Conservation (phyloP, 495 filamentous ascomycete species). For the Penicillium pancosmium region DNA sequence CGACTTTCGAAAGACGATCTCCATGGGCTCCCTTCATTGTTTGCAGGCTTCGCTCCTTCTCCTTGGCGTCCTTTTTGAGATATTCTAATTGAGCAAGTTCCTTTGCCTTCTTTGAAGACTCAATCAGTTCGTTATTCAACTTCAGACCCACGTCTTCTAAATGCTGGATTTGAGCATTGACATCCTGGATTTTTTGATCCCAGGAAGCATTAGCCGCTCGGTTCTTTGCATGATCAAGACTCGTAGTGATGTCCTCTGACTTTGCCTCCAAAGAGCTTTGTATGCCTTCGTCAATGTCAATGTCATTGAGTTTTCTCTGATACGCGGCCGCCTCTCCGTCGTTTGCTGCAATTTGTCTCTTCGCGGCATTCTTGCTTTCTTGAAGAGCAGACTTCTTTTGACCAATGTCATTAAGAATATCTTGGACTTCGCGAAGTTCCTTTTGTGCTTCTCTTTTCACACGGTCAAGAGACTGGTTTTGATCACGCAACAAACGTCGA, state of each 20-base stretch:
- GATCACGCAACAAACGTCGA: conserved; percentile 72
- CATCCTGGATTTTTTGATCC: conserved; percentile 66
- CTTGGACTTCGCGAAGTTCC: conserved; percentile 68
- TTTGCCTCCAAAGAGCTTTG: conserved; percentile 74
- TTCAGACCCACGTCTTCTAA: conserved; percentile 69
- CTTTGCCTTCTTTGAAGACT: conserved; percentile 74
- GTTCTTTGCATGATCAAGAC: conserved; percentile 61
- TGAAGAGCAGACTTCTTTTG: conserved; percentile 66
- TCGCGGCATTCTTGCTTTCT: conserved; percentile 70
- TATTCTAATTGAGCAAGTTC: conserved; percentile 80
- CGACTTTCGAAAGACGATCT: conserved; percentile 61
- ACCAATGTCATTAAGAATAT: conserved; percentile 66
- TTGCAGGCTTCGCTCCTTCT: conserved; percentile 68
- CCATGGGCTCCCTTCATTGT: conserved; percentile 77
- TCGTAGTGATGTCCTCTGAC: conserved; percentile 66
- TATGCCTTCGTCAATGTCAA: conserved; percentile 82
- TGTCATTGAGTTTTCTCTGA: conserved; percentile 65
- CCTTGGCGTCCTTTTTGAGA: conserved; percentile 73
- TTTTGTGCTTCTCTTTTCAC: conserved; percentile 70
- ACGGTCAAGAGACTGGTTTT: conserved; percentile 72
- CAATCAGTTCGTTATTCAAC: conserved; percentile 74
- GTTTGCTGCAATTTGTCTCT: conserved; percentile 66
- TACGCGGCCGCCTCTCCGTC: conserved; percentile 65
- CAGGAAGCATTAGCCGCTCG: conserved; percentile 62
- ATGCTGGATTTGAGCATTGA: conserved; percentile 61